A percentile compares a stretch with the other conserved stretches of the same genome.
phyloP scores from a whole-genome alignment of 768 basidiomycete species.

The Glaciozyma antarctica region DNA sequence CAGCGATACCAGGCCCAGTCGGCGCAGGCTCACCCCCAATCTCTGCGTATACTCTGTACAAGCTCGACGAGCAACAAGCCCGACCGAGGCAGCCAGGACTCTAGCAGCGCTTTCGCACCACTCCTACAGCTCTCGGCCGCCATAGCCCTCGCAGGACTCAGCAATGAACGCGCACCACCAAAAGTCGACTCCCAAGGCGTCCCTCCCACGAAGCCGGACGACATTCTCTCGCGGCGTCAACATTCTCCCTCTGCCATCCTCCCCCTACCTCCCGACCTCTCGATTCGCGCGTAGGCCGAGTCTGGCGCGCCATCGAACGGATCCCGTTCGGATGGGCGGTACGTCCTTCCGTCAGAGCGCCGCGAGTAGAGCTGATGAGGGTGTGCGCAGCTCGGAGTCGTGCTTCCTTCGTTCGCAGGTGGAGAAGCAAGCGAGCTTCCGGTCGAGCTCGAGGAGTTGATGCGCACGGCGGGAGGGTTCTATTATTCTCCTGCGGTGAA shows the following conservation, averaged over 20 bases:
- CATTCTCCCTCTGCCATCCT: not conserved
- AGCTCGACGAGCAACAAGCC: no score
- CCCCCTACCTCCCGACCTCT: no score
- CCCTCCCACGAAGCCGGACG: not conserved
- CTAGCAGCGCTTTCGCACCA: no score
- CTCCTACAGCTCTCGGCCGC: no score
- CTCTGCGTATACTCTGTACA: no score
- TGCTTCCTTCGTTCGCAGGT: conserved; percentile 1
- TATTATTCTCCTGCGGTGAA: conserved; percentile 10
- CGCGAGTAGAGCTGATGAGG: not conserved
- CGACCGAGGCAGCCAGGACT: no score
- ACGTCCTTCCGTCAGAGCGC: not conserved
- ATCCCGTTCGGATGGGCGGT: conserved; percentile 28
- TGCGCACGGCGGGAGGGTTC: not conserved
- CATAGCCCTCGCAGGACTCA: no score
- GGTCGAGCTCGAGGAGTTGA: not conserved
- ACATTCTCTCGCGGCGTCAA: not conserved
- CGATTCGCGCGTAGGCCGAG: not conserved
- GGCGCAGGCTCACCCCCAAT: no score
- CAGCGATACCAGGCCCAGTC: no score
- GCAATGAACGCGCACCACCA: no score
- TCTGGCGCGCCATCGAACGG: conserved; percentile 2
- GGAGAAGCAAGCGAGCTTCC: not conserved
- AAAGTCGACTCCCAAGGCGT: not conserved
- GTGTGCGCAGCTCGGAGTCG: no score